Conservation (phyloP, 352 stramenopile species). For the Poterioochromonas sp. region DNA sequence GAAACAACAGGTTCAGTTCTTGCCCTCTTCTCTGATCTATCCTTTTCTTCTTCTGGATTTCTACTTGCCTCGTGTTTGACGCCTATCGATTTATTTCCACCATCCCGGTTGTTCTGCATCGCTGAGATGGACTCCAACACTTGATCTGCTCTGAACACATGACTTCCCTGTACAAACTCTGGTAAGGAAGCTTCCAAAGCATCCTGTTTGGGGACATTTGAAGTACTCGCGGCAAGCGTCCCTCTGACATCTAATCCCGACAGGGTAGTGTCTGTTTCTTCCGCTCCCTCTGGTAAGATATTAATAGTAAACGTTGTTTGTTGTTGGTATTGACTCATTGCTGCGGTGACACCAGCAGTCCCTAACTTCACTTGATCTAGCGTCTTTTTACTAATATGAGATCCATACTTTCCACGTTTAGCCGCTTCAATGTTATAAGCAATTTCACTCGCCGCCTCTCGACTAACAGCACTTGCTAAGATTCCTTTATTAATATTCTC, state of each 20-base stretch:
- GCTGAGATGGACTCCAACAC: not conserved
- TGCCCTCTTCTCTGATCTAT: not conserved
- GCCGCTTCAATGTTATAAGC: not conserved
- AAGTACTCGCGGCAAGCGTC: no score
- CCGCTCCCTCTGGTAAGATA: not conserved
- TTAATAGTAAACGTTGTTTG: not conserved
- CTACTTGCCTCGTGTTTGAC: not conserved
- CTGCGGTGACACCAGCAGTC: not conserved
- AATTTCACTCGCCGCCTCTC: not conserved
- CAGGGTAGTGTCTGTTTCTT: not conserved
- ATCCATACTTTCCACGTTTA: not conserved
- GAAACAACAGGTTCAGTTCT: not conserved
- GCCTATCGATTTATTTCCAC: not conserved
- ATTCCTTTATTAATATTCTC: constrained; percentile 19
- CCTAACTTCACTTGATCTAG: not conserved
- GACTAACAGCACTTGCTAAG: not conserved
- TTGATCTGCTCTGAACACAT: not conserved
- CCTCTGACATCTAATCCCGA: no score
- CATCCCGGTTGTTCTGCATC: not conserved
- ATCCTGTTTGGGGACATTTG: not conserved
- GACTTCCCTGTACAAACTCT: not conserved
- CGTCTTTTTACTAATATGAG: not conserved
- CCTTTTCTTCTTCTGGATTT: not conserved
- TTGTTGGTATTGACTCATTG: not conserved
- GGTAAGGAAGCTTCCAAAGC: not conserved